Base-by-base conservation (phyloP, 495 filamentous ascomycete species). In the Penicillium paradoxum region DNA sequence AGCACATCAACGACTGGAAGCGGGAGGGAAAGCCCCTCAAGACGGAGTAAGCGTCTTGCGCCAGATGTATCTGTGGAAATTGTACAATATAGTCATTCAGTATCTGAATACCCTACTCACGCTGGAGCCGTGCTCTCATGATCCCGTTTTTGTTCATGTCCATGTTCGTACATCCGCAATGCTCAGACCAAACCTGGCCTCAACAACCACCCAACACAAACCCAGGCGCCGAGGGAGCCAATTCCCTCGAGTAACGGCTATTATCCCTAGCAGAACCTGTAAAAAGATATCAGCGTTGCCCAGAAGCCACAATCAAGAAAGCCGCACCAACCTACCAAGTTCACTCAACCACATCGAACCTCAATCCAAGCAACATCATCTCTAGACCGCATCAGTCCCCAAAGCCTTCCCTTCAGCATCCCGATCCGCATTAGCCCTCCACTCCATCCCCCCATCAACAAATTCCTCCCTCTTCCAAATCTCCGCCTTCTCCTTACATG, bases 391-490 rank as follows among this genome's bases (percentile, higher is more conserved):
- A 21, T 33, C 30, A n/a, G 19, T 19, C 24, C 24, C 46, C 34
- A 54, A 15, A 22, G 34, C 9, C 30, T 27, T 68, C 57, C 73
- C 74, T 52, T 73, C 86, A 7, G 61, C 68, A 64, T 73, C 71
- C 40, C 88, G 84, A 73, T 96, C 91, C 62, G 86, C 72, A 76
- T 97, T 97, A 53, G 87, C 90, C 75, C 91, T 85, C 92, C 92
- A 97, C 46, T 95, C 83, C 40, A 79, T 81, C 11, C 75, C 81
- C 46, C 88, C 89, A 60, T 85, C 88, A 51, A 82, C 83, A 80
- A 97, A 97, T 62, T 89, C 86, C 77, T 98, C 93, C 64, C 81
- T 74, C 73, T 98, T 98, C 93, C 93, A 98, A 43, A 98, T 85
- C 79, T 98, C 93, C 36, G 87, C 87, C 53, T 77, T 79, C 60